Conservation (phyloP, 352 stramenopile genomes). For the Phytophthora podocarpi region DNA sequence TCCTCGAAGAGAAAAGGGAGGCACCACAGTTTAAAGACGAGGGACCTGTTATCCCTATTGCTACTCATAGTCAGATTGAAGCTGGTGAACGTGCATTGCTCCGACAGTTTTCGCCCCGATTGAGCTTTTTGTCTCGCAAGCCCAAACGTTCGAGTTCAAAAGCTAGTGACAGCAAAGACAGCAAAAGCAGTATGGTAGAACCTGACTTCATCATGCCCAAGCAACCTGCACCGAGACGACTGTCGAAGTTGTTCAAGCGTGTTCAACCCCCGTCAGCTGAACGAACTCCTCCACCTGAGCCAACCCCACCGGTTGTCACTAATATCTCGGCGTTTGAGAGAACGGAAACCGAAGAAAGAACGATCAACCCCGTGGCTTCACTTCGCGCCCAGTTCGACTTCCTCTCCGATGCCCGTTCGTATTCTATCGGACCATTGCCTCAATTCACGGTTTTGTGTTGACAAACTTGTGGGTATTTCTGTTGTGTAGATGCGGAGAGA, state of each 20-base stretch:
- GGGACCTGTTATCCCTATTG: not conserved
- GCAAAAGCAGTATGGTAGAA: not conserved
- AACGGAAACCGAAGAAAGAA: slow-evolving; percentile 25
- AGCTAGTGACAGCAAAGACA: slow-evolving; percentile 8
- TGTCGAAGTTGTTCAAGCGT: slow-evolving; percentile 33
- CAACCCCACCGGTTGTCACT: not conserved
- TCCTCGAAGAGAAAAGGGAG: slow-evolving; percentile 5
- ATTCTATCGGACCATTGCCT: not conserved
- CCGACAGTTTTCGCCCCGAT: slow-evolving; percentile 21
- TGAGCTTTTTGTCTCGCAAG: slow-evolving; percentile 24
- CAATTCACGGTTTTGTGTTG: not conserved
- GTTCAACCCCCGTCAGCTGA: not conserved
- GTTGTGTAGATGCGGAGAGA: slow-evolving; percentile 14
- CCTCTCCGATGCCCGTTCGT: slow-evolving; percentile 23
- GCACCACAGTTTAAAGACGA: not conserved
- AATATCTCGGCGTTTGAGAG: not conserved
- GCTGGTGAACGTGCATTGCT: slow-evolving; percentile 1
- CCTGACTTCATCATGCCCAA: slow-evolving; percentile 2
- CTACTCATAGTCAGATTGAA: slow-evolving; percentile 1
- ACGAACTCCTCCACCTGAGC: not conserved
- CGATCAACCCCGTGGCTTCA: slow-evolving; percentile 34
- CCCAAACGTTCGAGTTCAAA: slow-evolving; percentile 4
- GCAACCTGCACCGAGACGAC: not conserved
- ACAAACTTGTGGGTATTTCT: not conserved
- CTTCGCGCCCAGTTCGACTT: slow-evolving; percentile 42